These are phyloP conservation scores for Rosa hybrid DNA, from an alignment of 331 rosid species.

Conservation along the genomic window DNA sequence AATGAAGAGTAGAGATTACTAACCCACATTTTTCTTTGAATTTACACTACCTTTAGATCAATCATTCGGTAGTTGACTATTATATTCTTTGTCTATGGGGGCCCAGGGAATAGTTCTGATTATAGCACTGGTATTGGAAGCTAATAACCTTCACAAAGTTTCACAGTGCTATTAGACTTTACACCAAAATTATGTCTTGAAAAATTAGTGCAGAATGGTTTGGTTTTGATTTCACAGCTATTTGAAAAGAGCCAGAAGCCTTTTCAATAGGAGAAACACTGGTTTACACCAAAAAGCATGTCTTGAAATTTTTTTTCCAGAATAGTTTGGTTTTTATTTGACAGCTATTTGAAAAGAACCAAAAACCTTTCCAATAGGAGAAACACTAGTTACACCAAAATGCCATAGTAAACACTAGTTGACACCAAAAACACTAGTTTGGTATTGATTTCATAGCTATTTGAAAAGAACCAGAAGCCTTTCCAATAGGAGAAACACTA, in stretches of 20 bases:
- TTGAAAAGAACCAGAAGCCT: too few relatives aligned
- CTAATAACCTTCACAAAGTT: background rate
- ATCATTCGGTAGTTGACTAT: background rate
- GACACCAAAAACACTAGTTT: background rate
- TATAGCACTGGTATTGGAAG: background rate
- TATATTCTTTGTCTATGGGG: background rate
- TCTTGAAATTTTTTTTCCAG: background rate
- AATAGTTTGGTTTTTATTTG: background rate
- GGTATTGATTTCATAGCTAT: background rate
- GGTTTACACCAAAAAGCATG: background rate
- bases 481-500: too few relatives aligned
- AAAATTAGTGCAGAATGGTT: background rate
- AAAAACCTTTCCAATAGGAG: too few relatives aligned
- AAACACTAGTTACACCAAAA: too few relatives aligned
- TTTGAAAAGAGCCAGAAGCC: background rate
- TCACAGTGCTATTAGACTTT: background rate
- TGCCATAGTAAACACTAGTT: too few relatives aligned
- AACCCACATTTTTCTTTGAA: too few relatives aligned
- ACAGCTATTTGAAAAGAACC: too few relatives aligned
- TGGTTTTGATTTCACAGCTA: slow-evolving; percentile 7
- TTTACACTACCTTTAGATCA: too few relatives aligned
- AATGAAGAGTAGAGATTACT: too few relatives aligned
- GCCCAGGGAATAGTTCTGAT: background rate
- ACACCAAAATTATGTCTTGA: background rate
- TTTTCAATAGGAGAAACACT: background rate